Conservation (phyloP, 176 grass and related monocot genomes). For the Aechmea fasciata region DNA sequence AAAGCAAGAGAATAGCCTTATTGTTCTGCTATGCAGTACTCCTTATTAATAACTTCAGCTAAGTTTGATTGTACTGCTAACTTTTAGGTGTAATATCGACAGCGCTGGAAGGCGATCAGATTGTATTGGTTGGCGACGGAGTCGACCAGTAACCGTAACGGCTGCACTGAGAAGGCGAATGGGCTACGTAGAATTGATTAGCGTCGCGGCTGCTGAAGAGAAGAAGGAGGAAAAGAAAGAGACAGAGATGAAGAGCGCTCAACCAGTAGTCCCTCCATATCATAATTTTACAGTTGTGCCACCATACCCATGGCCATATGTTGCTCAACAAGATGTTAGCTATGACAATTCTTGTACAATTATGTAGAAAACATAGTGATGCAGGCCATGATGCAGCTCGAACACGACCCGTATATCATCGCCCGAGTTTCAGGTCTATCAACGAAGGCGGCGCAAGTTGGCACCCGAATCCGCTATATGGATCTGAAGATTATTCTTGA, state of each 20-base stretch:
- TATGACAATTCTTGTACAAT: background rate
- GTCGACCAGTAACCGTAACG: slow-evolving; percentile 49
- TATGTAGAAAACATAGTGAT: background rate
- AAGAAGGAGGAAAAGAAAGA: slow-evolving; percentile 38
- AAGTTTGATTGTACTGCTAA: background rate
- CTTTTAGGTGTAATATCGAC: slow-evolving; percentile 49
- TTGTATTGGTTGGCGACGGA: slow-evolving; percentile 39
- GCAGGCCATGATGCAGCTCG: too few species aligned
- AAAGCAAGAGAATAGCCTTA: background rate
- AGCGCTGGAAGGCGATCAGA: slow-evolving; percentile 40
- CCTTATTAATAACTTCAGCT: background rate
- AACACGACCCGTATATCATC: too few species aligned
- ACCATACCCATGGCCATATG: too few species aligned
- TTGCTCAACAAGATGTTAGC: slow-evolving; percentile 19
- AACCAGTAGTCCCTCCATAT: background rate
- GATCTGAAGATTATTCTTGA: too few species aligned
- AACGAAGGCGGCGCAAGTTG: too few species aligned
- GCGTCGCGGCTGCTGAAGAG: slow-evolving; percentile 36
- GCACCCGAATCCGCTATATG: too few species aligned
- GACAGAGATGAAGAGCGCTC: background rate
- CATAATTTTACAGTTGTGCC: too few species aligned
- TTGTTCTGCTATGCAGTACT: background rate
- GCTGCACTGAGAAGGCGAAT: slow-evolving; percentile 38
- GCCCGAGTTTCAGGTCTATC: too few species aligned
- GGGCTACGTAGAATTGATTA: slow-evolving; percentile 51